A percentile compares a stretch with the other conserved stretches of the same genome.
These are phyloP conservation scores for Seiridium cupressi DNA, from an alignment of 2,329 filamentous ascomycete species.

Conservation along the genomic window DNA sequence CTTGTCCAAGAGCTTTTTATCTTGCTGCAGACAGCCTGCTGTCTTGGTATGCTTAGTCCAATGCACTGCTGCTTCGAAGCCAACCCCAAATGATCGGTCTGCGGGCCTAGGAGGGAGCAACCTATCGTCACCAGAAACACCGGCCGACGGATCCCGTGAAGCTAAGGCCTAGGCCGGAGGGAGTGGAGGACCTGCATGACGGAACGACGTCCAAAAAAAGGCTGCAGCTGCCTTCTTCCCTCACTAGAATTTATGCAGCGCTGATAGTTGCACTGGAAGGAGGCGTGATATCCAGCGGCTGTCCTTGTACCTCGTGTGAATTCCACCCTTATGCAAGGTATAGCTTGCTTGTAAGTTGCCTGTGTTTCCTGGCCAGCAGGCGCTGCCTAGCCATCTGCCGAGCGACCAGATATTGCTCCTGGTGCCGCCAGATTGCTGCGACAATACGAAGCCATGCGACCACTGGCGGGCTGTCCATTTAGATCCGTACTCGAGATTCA, in stretches of 20 bases:
- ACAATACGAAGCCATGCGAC: neutral
- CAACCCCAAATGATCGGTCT: neutral
- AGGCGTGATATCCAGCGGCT: conserved; percentile 8
- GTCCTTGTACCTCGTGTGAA: conserved; percentile 6
- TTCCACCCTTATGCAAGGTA: conserved; percentile 21
- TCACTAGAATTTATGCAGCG: conserved; percentile 6
- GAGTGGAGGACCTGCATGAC: neutral
- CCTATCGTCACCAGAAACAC: neutral
- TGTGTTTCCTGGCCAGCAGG: neutral
- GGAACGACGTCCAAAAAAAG: neutral
- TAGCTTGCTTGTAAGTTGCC: conserved; percentile 26
- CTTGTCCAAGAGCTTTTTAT: neutral
- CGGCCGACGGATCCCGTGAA: neutral
- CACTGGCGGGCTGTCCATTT: no score
- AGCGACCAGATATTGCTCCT: neutral
- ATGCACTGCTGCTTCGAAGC: no score
- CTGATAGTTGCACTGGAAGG: conserved; percentile 12
- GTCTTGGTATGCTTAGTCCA: neutral
- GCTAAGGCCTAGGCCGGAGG: neutral
- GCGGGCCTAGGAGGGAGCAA: neutral
- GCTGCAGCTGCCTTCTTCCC: neutral
- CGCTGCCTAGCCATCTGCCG: neutral
- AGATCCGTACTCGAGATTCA: no score
- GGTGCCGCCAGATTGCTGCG: neutral
- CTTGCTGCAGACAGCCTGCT: neutral